Base-by-base conservation (phyloP, 352 stramenopile genomes). In the Phytophthora aleatoria region DNA sequence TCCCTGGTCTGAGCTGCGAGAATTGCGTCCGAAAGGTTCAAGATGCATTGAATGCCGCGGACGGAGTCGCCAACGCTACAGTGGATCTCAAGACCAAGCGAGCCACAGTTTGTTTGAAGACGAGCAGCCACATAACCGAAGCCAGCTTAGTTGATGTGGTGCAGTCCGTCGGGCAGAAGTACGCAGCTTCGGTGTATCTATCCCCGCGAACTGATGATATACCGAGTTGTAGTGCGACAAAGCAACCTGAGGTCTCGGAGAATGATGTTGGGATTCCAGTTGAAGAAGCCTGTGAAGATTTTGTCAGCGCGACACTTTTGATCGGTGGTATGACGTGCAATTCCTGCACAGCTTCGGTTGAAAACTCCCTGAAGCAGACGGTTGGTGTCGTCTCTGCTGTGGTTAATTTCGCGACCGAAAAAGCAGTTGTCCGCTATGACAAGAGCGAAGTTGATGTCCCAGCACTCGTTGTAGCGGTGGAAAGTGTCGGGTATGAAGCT, bases 281-380 rank as follows among this genome's bases (percentile, higher is more conserved):
- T 5, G 81, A 41, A 7, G 48, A 53, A 3, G 63, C 61, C 27
- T 77, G 60, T 41, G 35, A n/a, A 27, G 73, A 90, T 30, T 65
- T 86, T 57, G 71, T 51, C 7, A 72, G 81, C 27, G 80, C 65
- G 2, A 79, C 83, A n/a, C 58, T 95, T 11, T 54, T 91, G 26
- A 74, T 95, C 4, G 83, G 74, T 10, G 91, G 91, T 0, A 97
- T 97, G 91, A 97, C 91, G 15, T 97, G 91, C 63, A 93, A 90
- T 39, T 95, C 90, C 31, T 97, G 91, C 51, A 79, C 89, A 1
- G 81, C 81, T 64, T 95, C 91, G 9, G 84, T 97, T 45, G 86
- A 95, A 74, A 74, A 58, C 10, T 80, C 82, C 10, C 61, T 97
- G 31, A 89, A 81, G 50, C 61, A 73, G 20, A 66, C 75, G 8